Conservation (phyloP, 164 flowering plant species). For the Pachysandra terminalis region DNA sequence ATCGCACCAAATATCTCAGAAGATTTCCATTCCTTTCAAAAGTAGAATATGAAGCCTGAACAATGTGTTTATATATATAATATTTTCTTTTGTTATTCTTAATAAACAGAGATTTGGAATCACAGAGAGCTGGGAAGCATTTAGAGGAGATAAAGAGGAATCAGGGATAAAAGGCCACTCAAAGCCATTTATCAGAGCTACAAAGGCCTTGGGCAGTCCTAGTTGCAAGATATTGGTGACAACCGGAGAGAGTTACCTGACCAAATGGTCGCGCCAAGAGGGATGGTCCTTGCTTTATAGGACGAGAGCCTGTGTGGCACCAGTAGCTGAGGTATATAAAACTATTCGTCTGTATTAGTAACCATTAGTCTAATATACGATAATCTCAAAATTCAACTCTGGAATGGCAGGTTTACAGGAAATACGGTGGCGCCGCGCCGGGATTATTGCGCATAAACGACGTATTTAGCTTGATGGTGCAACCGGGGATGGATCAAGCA, state of each 20-base stretch:
- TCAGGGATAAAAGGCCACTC: not conserved
- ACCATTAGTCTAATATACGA: too few species aligned
- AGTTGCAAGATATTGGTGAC: slow-evolving; percentile 18
- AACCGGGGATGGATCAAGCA: slow-evolving; percentile 20
- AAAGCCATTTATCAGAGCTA: too few species aligned
- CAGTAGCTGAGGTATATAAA: slow-evolving; percentile 27
- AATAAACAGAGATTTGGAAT: slow-evolving; percentile 17
- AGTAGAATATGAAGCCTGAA: too few species aligned
- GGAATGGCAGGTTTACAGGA: slow-evolving; percentile 20
- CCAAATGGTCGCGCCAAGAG: too few species aligned
- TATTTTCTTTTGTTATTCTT: too few species aligned
- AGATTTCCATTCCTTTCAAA: too few species aligned
- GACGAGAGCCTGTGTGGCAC: not conserved
- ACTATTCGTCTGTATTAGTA: too few species aligned
- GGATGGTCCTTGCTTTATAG: slow-evolving; percentile 20
- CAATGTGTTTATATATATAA: too few species aligned
- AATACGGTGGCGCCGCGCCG: slow-evolving; percentile 4
- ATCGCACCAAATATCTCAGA: too few species aligned
- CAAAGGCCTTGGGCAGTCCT: slow-evolving; percentile 14
- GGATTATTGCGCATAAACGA: slow-evolving; percentile 15
- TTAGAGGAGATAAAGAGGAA: too few species aligned
- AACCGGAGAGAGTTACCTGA: slow-evolving; percentile 5
- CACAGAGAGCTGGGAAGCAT: slow-evolving; percentile 24
- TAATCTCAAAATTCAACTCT: too few species aligned
- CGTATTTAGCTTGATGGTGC: slow-evolving; percentile 15